Base-by-base conservation (phyloP, 176 grass and related monocot genomes). In the Carex myosuroides region DNA sequence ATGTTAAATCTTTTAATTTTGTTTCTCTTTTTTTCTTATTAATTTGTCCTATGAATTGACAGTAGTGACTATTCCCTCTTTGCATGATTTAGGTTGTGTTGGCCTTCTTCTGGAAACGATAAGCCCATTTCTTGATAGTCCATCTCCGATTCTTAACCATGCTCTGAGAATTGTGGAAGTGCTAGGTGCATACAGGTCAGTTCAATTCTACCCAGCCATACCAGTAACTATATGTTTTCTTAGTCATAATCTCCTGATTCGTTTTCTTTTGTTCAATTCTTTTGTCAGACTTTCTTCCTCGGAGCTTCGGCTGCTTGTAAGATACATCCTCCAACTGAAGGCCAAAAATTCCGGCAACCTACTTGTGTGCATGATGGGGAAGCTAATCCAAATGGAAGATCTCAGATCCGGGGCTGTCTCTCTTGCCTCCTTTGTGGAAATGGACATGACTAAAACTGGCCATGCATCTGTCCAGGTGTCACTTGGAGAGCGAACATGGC, bases 401-500 rank as follows among this genome's bases (percentile, higher is more conserved):
- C 74, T 89, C 37, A 93, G 93, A 88, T 87, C 87, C 61, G 87
- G 89, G 84, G 85, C 80, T 60, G 89, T 96, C 70, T 99, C 97
- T 89, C 79, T 93, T 86, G 97, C 93, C 84, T 91, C 93, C 90
- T 99, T 96, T 79, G 88, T 99, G 58, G 97, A 99, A 78, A 89
- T 99, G 93, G 93, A 96, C 81, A 99, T 99, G 97, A 93, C 88
- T 80, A 99, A 94, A 90, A 86, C 89, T 1, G 97, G 97, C 74
- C 87, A 99, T 89, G 88, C 97, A 83, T 99, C 97, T 79, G 90
- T 99, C 81, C 97, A 99, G 71, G 97, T 99, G 75, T 99, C 97
- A 71, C 89, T 99, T 92, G 97, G 97, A 89, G 97, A 99, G 87
- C 94, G 97, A 85, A 96, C 97, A 81, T 99, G 97, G 97, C 97